Percentiles rank a stretch among this genome's conserved stretches.
These are phyloP conservation scores for Helenozyma rhizophorensis DNA, from an alignment of 805 yeast species.

Conservation along the genomic window DNA sequence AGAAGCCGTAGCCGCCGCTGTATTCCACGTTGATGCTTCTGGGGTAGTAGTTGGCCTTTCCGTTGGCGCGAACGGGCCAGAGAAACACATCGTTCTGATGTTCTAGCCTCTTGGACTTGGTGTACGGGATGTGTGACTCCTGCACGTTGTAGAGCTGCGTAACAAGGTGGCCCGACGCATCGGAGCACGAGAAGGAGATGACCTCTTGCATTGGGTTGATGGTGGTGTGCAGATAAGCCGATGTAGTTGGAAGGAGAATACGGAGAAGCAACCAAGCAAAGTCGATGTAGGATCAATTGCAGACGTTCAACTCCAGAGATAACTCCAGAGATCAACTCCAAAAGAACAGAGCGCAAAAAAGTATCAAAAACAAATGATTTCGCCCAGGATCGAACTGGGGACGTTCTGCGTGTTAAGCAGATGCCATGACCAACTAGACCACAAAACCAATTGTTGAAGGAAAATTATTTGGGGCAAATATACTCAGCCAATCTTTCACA, in stretches of 20 bases:
- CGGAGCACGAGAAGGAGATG: conserved; percentile 69
- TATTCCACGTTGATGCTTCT: conserved; percentile 80
- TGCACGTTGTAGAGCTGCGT: conserved; percentile 82
- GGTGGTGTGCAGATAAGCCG: neutral
- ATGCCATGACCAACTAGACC: conserved; percentile 23
- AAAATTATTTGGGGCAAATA: too few relatives aligned
- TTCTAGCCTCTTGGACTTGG: conserved; percentile 37
- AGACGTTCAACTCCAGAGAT: too few relatives aligned
- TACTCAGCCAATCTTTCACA: too few relatives aligned
- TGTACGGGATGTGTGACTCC: conserved; percentile 60
- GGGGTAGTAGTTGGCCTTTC: conserved; percentile 61
- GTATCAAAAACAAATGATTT: conserved; percentile 15
- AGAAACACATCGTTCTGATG: conserved; percentile 43
- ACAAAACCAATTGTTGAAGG: too few relatives aligned
- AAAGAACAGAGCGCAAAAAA: too few relatives aligned
- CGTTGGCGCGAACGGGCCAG: conserved; percentile 16
- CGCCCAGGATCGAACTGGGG: conserved; percentile 26
- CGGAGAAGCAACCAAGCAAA: too few relatives aligned
- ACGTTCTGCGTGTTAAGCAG: conserved; percentile 25
- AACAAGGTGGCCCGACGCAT: conserved; percentile 65
- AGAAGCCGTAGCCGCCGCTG: conserved; percentile 69
- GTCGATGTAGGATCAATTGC: too few relatives aligned
- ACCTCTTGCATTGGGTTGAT: conserved; percentile 43
- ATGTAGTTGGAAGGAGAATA: neutral
- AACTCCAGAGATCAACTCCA: too few relatives aligned